phyloP scores from a whole-genome alignment of 495 filamentous ascomycete species.

The Xylaria scruposa region DNA sequence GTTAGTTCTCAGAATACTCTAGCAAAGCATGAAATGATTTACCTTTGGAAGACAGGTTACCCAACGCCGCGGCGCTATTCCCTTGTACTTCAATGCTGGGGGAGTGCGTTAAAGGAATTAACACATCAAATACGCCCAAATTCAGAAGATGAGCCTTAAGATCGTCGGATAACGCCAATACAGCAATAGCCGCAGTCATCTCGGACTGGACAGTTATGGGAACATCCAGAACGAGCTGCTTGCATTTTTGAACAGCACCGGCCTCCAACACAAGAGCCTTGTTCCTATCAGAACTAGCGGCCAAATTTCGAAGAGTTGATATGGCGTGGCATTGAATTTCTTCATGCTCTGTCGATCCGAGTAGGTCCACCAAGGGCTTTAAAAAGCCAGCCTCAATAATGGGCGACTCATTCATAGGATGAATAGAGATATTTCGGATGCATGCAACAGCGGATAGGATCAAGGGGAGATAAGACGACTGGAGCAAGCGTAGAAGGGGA shows the following conservation, averaged over 20 bases:
- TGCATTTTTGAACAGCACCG: slow-evolving; percentile 97
- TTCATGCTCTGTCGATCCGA: slow-evolving; percentile 96
- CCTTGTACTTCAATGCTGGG: slow-evolving; percentile 98
- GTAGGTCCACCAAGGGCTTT: slow-evolving; percentile 87
- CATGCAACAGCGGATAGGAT: slow-evolving; percentile 97
- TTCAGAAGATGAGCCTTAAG: slow-evolving; percentile 90
- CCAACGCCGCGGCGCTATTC: slow-evolving; percentile 94
- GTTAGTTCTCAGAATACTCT: slow-evolving; percentile 31
- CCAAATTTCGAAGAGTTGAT: slow-evolving; percentile 93
- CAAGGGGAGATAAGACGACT: slow-evolving; percentile 93
- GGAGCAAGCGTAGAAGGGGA: slow-evolving; percentile 84
- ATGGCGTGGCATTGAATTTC: slow-evolving; percentile 99
- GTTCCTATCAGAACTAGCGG: slow-evolving; percentile 95
- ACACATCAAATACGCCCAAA: slow-evolving; percentile 92
- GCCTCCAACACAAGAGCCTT: slow-evolving; percentile 96
- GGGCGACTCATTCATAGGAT: slow-evolving; percentile 98
- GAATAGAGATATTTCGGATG: slow-evolving; percentile 98
- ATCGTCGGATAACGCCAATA: slow-evolving; percentile 95
- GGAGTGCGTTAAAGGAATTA: slow-evolving; percentile 93
- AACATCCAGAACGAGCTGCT: slow-evolving; percentile 91
- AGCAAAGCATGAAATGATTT: slow-evolving; percentile 36
- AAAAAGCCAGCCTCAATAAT: slow-evolving; percentile 98
- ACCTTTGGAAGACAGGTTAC: slow-evolving; percentile 98
- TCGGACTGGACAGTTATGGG: slow-evolving; percentile 95
- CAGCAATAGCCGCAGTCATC: slow-evolving; percentile 98